Evolutionary conservation across 768 basidiomycete genomes (phyloP), one percentile per base, ranked within the genome.

Genomic region (Mycena galopus): DNA sequence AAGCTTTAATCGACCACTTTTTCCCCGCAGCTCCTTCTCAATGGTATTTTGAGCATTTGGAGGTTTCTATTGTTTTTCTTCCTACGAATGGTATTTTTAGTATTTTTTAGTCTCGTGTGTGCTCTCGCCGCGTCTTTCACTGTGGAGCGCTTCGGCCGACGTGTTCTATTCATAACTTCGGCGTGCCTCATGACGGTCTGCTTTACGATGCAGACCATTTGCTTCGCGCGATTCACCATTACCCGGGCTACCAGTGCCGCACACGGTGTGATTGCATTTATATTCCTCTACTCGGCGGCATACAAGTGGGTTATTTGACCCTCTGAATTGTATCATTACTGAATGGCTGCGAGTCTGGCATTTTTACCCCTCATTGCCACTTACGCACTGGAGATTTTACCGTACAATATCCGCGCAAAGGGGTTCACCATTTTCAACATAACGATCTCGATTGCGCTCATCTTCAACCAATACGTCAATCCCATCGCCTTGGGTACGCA

Each of bases 401-500:
- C 95, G 4, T 96, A 88, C 84, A 82, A 84, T 33, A 85, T 96
- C 65, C 94, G 95, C 80, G 94, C 94, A 74, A 96, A 95, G 86
- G 94, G 95, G 61, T 91, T 94, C 85, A 93, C 88, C 73, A 77
- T 95, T 65, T 94, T 96, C 86, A 93, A 90, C 83, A 92, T 96
- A 79, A 83, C 88, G 71, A 89, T 94, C 78, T 94, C 93, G 12
- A 74, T 92, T 66, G 88, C 94, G 7, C 90, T 96, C 74, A 93
- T 97, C 80, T 94, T 97, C 83, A 96, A 95, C 80, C 94, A 95
- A 82, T 94, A 95, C 77, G 90, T 92, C 79, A 96, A 96, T 85
- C 95, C 94, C 42, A 88, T 94, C 78, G 94, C 93, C 39, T 84
- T 95, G 50, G 86, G 80, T 79, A 69, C 56, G n/a, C n/a, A n/a